Percentiles rank a stretch among this genome's conserved stretches.
Conservation (phyloP, 495 filamentous ascomycete genomes). For the Penicillium herquei region DNA sequence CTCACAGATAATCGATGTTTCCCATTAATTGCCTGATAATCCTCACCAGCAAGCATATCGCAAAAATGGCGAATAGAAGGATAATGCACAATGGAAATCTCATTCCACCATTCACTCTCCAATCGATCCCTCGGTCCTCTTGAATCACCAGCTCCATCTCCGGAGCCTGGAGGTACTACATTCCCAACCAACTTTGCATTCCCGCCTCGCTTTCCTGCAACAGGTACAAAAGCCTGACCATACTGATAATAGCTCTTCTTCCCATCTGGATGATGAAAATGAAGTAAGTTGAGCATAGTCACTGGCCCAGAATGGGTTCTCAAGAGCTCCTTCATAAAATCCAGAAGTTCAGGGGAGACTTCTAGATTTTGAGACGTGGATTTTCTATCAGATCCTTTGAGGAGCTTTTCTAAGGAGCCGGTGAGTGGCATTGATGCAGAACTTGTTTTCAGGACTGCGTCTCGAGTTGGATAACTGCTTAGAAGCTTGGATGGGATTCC, state of each 20-base stretch:
- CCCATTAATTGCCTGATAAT: conserved; percentile 64
- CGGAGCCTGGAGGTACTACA: conserved; percentile 37
- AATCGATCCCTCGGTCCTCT: conserved; percentile 24
- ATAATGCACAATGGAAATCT: conserved; percentile 66
- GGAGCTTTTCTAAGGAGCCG: conserved; percentile 31
- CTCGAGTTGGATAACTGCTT: conserved; percentile 42
- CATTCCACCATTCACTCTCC: conserved; percentile 48
- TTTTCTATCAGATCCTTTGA: conserved; percentile 23
- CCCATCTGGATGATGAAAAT: conserved; percentile 51
- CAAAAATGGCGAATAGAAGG: conserved; percentile 62
- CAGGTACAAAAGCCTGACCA: conserved; percentile 54
- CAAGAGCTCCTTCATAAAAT: conserved; percentile 44
- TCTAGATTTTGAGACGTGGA: conserved; percentile 53
- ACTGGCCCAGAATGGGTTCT: conserved; percentile 46
- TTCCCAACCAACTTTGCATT: conserved; percentile 62
- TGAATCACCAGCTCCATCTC: conserved; percentile 17
- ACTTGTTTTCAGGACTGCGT: conserved; percentile 45
- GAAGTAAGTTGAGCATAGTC: conserved; percentile 67
- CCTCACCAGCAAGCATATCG: conserved; percentile 60
- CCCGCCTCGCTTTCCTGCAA: conserved; percentile 55
- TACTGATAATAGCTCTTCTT: conserved; percentile 58
- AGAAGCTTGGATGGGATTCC: conserved; percentile 56
- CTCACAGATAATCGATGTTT: conserved; percentile 50
- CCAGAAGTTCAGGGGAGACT: conserved; percentile 46
- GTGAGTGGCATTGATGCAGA: conserved; percentile 34